phyloP scores from a whole-genome alignment of 75 land plant species.

The Pinus tabuliformis region DNA sequence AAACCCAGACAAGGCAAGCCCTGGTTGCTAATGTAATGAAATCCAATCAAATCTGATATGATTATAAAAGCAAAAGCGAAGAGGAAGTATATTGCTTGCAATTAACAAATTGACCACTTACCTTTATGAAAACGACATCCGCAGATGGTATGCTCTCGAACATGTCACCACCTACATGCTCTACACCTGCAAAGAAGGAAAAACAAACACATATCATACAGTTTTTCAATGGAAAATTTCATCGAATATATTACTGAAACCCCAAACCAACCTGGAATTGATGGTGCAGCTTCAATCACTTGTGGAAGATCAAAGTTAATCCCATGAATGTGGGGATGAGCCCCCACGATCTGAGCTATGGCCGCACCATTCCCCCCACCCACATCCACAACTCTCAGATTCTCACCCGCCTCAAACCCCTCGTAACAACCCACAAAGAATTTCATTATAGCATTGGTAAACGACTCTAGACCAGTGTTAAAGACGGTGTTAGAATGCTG shows the following conservation, averaged over 20 bases:
- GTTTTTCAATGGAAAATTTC: not conserved
- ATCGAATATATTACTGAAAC: not conserved
- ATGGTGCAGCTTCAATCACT: not conserved
- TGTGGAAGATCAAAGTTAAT: not conserved
- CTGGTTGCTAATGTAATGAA: no score
- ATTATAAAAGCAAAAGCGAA: no score
- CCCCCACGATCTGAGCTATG: no score
- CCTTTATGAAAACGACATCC: conserved; percentile 18
- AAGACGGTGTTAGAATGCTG: no score
- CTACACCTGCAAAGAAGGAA: conserved; percentile 15
- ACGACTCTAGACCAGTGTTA: no score
- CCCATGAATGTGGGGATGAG: not conserved
- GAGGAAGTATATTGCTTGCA: no score
- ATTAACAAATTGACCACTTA: not conserved
- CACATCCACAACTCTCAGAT: no score
- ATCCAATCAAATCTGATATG: no score
- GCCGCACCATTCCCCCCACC: not conserved
- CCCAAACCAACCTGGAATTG: not conserved
- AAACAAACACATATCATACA: not conserved
- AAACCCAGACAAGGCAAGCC: no score
- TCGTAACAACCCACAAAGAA: no score
- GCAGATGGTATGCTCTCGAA: conserved; percentile 2
- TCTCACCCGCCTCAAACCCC: no score
- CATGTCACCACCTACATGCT: conserved; percentile 38
- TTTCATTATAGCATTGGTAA: no score